Evolutionary conservation across 345 rosid genomes (phyloP).

Genomic region (thale cress (Arabidopsis thaliana)): DNA sequence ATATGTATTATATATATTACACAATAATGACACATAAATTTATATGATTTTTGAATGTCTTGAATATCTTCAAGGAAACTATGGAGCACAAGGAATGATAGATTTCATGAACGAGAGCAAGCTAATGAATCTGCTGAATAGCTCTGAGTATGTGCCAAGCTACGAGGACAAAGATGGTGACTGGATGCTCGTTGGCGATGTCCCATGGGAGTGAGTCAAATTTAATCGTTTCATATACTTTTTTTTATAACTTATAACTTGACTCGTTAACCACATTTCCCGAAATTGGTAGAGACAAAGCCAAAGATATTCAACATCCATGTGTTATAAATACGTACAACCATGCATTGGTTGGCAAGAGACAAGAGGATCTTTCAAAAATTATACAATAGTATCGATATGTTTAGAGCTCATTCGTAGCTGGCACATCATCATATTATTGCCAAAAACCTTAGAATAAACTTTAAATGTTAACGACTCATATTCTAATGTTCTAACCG

Average conservation of each 20-base stretch:
- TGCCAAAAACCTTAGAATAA: constrained; percentile 32
- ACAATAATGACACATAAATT: constrained; percentile 22
- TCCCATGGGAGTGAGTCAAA: constrained; percentile 90
- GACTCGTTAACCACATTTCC: constrained; percentile 29
- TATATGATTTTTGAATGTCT: constrained; percentile 31
- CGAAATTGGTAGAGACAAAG: constrained; percentile 38
- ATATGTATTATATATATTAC: neutral
- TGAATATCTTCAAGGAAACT: constrained; percentile 42
- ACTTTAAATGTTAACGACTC: constrained; percentile 26
- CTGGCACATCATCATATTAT: constrained; percentile 40
- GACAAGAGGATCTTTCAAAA: constrained; percentile 38
- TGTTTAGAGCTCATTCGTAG: constrained; percentile 39
- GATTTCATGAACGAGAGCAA: constrained; percentile 98
- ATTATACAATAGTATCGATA: constrained; percentile 32
- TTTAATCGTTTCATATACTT: constrained; percentile 36
- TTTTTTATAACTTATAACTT: neutral
- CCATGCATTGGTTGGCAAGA: constrained; percentile 47
- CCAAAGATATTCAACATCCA: constrained; percentile 33
- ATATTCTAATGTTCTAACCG: constrained; percentile 27
- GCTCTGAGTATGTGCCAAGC: constrained; percentile 91
- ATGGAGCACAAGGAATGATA: constrained; percentile 78
- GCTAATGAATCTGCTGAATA: constrained; percentile 86
- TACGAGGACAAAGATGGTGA: constrained; percentile 98
- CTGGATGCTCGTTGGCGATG: constrained; percentile 99
- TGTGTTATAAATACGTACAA: constrained; percentile 44